A percentile compares a stretch with the other conserved stretches of the same genome.
phyloP scores from a whole-genome alignment of 2,329 filamentous ascomycete species.

The Mollisiaceae sp. region DNA sequence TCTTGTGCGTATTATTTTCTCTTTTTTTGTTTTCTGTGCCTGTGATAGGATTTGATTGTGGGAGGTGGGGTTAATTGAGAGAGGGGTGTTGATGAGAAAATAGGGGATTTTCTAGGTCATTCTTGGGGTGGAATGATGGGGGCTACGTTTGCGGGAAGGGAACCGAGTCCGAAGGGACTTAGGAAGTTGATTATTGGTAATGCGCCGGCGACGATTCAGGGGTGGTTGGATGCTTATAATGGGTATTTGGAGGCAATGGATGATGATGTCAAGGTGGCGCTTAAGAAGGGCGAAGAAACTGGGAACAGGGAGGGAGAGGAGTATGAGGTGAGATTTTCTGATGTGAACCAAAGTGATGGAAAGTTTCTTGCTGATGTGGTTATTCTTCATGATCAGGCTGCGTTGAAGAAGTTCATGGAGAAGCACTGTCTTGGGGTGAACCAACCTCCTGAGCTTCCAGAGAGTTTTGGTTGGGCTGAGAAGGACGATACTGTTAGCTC shows the following conservation, averaged over 20 bases:
- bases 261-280: constrained; percentile 28
- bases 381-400: neutral
- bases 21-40: neutral
- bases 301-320: constrained; percentile 13
- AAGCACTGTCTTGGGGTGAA: constrained; percentile 13
- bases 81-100: neutral
- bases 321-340: constrained; percentile 13
- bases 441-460: constrained; percentile 23
- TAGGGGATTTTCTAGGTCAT: constrained; percentile 52
- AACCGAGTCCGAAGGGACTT: constrained; percentile 43
- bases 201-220: constrained; percentile 5
- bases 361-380: neutral
- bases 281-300: constrained; percentile 28
- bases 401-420: constrained; percentile 15
- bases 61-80: neutral
- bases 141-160: constrained; percentile 47
- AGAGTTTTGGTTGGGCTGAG: constrained; percentile 30
- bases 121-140: constrained; percentile 60
- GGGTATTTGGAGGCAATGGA: constrained; percentile 33
- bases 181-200: constrained; percentile 45
- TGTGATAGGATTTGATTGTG: neutral
- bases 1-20: constrained; percentile 28
- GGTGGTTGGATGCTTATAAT: constrained; percentile 36
- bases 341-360: neutral
- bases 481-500: constrained; percentile 38